phyloP scores from a whole-genome alignment of 495 filamentous ascomycete species.

The Penicillium verhagenii region DNA sequence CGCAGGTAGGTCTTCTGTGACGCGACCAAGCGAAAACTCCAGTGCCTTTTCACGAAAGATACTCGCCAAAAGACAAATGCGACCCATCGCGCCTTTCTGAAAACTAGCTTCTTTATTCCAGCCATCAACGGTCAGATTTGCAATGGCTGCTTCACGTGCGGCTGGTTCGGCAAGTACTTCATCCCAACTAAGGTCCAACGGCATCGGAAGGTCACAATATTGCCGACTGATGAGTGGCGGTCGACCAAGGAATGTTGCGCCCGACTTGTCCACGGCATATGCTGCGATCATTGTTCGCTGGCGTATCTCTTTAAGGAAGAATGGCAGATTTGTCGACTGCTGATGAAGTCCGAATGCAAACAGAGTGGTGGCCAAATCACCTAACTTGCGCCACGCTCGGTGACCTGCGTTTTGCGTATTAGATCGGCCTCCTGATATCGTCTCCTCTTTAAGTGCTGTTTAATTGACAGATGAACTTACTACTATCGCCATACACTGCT shows the following conservation, averaged over 20 bases:
- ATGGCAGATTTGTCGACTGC: conserved; percentile 36
- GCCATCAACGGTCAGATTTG: conserved; percentile 40
- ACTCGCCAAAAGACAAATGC: conserved; percentile 44
- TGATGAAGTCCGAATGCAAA: conserved; percentile 56
- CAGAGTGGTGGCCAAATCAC: conserved; percentile 28
- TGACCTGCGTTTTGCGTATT: conserved; percentile 13
- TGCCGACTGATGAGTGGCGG: conserved; percentile 50
- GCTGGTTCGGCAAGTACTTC: conserved; percentile 41
- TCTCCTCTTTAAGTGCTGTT: background rate
- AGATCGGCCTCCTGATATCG: background rate
- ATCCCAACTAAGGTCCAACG: conserved; percentile 51
- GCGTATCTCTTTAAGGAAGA: conserved; percentile 46
- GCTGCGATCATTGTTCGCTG: conserved; percentile 47
- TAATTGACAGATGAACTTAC: conserved; percentile 14
- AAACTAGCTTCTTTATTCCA: conserved; percentile 47
- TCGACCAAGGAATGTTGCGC: conserved; percentile 50
- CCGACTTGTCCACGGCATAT: conserved; percentile 46
- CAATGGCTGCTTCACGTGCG: conserved; percentile 34
- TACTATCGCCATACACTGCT: conserved; percentile 25
- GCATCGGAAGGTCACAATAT: conserved; percentile 50
- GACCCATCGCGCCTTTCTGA: conserved; percentile 30
- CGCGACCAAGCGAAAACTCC: conserved; percentile 48
- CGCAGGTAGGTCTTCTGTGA: conserved; percentile 17
- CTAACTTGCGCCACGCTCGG: conserved; percentile 27
- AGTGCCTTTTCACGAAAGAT: conserved; percentile 53